These are phyloP conservation scores for Fusarium pseudoanthophilum DNA, from an alignment of 2,329 filamentous ascomycete genomes.

Conservation along the genomic window DNA sequence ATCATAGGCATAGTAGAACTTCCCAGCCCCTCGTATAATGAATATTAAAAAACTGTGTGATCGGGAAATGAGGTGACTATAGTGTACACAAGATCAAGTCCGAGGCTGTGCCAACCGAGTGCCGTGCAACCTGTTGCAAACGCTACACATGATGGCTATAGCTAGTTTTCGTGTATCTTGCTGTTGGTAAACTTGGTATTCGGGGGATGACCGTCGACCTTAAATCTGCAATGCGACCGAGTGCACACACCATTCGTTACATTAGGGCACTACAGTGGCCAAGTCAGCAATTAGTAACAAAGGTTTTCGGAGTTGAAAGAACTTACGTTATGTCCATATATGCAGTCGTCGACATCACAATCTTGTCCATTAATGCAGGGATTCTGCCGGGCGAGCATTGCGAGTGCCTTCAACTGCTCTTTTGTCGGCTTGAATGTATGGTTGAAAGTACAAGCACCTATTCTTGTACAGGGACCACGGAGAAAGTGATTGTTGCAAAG, in stretches of 20 bases:
- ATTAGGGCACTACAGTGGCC: conserved; percentile 60
- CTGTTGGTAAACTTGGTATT: conserved; percentile 62
- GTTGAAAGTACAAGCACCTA: conserved; percentile 65
- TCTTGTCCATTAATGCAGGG: conserved; percentile 68
- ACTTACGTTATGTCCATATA: conserved; percentile 72
- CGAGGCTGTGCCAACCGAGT: neutral
- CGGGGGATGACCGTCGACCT: conserved; percentile 64
- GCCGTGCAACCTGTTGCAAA: neutral
- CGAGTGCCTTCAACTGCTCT: conserved; percentile 67
- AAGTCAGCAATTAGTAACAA: conserved; percentile 11
- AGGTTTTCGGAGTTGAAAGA: conserved; percentile 10
- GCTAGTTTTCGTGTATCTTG: conserved; percentile 49
- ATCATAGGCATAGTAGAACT: neutral
- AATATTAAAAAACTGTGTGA: conserved; percentile 25
- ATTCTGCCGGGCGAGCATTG: conserved; percentile 65
- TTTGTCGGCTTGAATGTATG: conserved; percentile 64
- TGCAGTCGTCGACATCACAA: conserved; percentile 67
- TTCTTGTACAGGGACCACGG: conserved; percentile 65
- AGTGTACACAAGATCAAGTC: conserved; percentile 19
- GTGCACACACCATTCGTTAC: conserved; percentile 62
- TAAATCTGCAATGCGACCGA: conserved; percentile 67
- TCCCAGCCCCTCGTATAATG: neutral
- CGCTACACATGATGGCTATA: neutral
- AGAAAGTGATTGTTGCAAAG: conserved; percentile 72
- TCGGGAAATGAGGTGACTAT: conserved; percentile 3